Percentiles rank a stretch among this genome's conserved stretches.
Conservation (phyloP, 257 asterid genomes). For the Capsicum rhomboideum region DNA sequence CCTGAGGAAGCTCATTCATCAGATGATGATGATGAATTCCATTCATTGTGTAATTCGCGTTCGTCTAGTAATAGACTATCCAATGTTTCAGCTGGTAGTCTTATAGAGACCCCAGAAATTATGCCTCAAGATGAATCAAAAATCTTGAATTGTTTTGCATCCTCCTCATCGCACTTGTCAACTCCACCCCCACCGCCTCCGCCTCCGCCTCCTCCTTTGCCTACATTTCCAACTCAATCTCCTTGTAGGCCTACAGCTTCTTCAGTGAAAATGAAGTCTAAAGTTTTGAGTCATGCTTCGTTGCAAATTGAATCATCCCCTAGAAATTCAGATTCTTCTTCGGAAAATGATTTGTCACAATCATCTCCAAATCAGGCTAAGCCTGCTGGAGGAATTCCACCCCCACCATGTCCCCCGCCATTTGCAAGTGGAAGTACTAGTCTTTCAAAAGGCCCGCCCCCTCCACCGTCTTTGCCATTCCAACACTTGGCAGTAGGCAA, state of each 20-base stretch:
- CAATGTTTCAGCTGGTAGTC: slow-evolving; percentile 48
- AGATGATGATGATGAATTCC: slow-evolving; percentile 63
- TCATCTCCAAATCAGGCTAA: slow-evolving; percentile 9
- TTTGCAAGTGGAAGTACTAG: slow-evolving; percentile 13
- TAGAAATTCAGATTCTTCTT: slow-evolving; percentile 9
- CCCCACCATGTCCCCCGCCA: slow-evolving; percentile 59
- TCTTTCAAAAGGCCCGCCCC: slow-evolving; percentile 44
- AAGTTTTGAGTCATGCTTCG: slow-evolving; percentile 11
- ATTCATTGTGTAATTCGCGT: slow-evolving; percentile 55
- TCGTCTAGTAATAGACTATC: slow-evolving; percentile 50
- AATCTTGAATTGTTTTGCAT: background rate
- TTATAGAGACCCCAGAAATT: slow-evolving; percentile 28
- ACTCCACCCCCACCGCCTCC: slow-evolving; percentile 17
- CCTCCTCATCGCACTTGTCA: background rate
- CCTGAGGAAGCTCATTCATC: slow-evolving; percentile 29
- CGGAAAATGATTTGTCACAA: slow-evolving; percentile 5
- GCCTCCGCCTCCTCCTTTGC: slow-evolving; percentile 14
- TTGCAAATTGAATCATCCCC: slow-evolving; percentile 14
- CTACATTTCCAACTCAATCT: slow-evolving; percentile 3
- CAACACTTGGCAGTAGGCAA: slow-evolving; percentile 49
- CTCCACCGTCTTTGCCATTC: slow-evolving; percentile 42
- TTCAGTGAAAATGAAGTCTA: slow-evolving; percentile 7
- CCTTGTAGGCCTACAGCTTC: slow-evolving; percentile 5
- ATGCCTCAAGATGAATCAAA: slow-evolving; percentile 15
- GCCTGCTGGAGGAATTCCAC: slow-evolving; percentile 31